A percentile compares a stretch with the other conserved stretches of the same genome.
phyloP scores from a whole-genome alignment of 2,329 filamentous ascomycete genomes.

The Aaosphaeria arxii region DNA sequence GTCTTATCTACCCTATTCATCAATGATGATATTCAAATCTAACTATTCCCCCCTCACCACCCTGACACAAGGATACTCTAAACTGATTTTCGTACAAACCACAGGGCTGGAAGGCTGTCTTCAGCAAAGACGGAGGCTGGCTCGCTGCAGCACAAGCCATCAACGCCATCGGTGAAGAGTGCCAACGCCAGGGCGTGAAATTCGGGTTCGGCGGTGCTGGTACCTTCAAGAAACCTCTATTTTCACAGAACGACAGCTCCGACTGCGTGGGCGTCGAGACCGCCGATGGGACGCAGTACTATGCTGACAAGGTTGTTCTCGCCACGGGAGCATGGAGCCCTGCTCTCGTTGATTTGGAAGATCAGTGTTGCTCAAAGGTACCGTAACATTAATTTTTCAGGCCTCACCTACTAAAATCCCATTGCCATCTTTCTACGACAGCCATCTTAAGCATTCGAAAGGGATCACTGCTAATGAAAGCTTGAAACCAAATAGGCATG shows the following conservation, averaged over 20 bases:
- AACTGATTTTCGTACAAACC: background rate
- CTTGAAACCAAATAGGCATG: slow-evolving; percentile 36
- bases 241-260: slow-evolving; percentile 27
- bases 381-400: slow-evolving; percentile 32
- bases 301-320: slow-evolving; percentile 44
- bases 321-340: slow-evolving; percentile 38
- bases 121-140: slow-evolving; percentile 46
- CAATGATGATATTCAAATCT: background rate
- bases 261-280: slow-evolving; percentile 44
- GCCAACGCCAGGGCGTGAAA: slow-evolving; percentile 39
- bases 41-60: no score
- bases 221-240: slow-evolving; percentile 43
- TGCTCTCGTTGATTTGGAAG: slow-evolving; percentile 23
- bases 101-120: slow-evolving; percentile 48
- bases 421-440: background rate
- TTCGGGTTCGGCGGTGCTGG: slow-evolving; percentile 45
- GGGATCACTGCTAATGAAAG: background rate
- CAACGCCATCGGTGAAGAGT: slow-evolving; percentile 43
- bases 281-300: slow-evolving; percentile 40
- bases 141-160: slow-evolving; percentile 48
- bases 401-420: background rate
- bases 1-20: background rate
- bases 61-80: no score
- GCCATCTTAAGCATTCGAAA: background rate
- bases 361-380: slow-evolving; percentile 52